Evolutionary conservation across 2,329 filamentous ascomycete species (phyloP).

Genomic region (Emergomyces orientalis): DNA sequence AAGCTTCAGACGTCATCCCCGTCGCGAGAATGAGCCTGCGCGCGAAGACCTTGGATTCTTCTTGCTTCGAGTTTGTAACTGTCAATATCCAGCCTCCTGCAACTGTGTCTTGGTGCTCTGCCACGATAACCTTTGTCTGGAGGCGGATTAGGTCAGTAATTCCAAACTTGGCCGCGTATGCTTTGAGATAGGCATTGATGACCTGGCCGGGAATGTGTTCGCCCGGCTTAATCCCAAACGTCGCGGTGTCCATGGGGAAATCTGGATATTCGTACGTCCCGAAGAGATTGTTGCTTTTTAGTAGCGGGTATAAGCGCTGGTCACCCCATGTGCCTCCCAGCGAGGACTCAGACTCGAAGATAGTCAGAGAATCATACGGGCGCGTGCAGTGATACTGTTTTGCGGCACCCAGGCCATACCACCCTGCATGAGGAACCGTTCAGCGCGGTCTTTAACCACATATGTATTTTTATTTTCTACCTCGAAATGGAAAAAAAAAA

Average conservation of each 20-base stretch:
- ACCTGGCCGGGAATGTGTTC: constrained; percentile 52
- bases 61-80: constrained; percentile 15
- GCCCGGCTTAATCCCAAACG: constrained; percentile 41
- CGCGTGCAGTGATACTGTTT: constrained; percentile 54
- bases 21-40: constrained; percentile 52
- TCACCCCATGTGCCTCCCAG: constrained; percentile 63
- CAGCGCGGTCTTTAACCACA: not conserved
- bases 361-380: constrained; percentile 46
- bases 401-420: constrained; percentile 51
- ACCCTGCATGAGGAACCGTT: constrained; percentile 27
- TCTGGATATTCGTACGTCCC: constrained; percentile 66
- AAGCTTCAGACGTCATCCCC: constrained; percentile 50
- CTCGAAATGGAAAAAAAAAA: not conserved
- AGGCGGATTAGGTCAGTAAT: constrained; percentile 42
- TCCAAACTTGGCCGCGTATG: constrained; percentile 47
- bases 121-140: constrained; percentile 40
- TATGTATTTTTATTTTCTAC: too few species aligned
- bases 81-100: constrained; percentile 24
- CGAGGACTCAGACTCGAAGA: constrained; percentile 50
- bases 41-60: constrained; percentile 19
- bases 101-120: constrained; percentile 29
- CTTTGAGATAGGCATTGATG: constrained; percentile 48
- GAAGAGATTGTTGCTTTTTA: constrained; percentile 65
- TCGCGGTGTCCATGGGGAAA: constrained; percentile 56
- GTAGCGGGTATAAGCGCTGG: constrained; percentile 54